phyloP scores from a whole-genome alignment of 768 basidiomycete genomes.

The Naganishia antarctica region DNA sequence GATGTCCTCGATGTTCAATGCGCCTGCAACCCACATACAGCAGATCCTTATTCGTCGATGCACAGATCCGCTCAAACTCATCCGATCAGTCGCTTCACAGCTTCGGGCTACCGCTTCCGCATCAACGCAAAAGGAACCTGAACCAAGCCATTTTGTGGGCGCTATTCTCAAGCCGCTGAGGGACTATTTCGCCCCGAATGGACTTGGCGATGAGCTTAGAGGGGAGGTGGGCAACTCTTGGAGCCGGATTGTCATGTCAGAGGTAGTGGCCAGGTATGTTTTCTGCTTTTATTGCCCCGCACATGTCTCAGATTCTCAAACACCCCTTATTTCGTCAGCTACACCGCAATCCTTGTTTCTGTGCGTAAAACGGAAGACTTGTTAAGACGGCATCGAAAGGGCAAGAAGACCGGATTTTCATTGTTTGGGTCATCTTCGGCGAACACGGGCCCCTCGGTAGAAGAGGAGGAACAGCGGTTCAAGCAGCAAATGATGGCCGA shows the following conservation, averaged over 20 bases:
- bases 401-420: conserved; percentile 71
- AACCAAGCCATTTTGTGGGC: conserved; percentile 80
- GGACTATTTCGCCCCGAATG: conserved; percentile 58
- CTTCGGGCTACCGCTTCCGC: conserved; percentile 74
- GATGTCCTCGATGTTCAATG: conserved; percentile 25
- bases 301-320: neutral
- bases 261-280: conserved; percentile 52
- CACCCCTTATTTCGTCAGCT: conserved; percentile 53
- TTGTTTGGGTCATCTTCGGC: conserved; percentile 61
- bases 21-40: conserved; percentile 55
- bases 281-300: neutral
- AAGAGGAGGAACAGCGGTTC: conserved; percentile 82
- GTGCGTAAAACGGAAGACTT: conserved; percentile 93
- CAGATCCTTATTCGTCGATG: conserved; percentile 71
- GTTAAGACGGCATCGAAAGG: conserved; percentile 76
- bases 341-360: conserved; percentile 68
- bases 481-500: conserved; percentile 78
- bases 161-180: conserved; percentile 75
- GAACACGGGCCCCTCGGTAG: conserved; percentile 59
- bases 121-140: conserved; percentile 49
- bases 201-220: conserved; percentile 60
- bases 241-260: conserved; percentile 61
- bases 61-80: conserved; percentile 74
- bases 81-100: conserved; percentile 83
- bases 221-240: conserved; percentile 53